Base-by-base conservation (phyloP, 2,329 filamentous ascomycete species). In the Sphaceloma murrayae region DNA sequence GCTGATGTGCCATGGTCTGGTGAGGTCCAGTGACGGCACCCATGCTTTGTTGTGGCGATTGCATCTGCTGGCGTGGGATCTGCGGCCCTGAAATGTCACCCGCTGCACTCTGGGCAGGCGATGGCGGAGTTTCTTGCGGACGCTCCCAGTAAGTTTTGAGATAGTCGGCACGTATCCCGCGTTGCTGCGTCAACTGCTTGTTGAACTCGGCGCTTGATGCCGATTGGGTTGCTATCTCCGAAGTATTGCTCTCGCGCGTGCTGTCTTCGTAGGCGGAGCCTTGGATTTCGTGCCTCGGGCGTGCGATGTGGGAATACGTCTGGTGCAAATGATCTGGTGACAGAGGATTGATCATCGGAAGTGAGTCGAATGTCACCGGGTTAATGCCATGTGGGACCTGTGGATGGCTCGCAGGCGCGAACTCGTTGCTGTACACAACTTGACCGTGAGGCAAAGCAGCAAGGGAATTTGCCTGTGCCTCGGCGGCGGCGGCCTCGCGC, bases 151-250 rank as follows among this genome's bases (percentile, higher is more conserved):
- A 75, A 45, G 78, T 79, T 45, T 89, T 80, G 51, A 94, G 70
- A 53, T 86, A 93, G 47, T 88, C 80, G 48, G 73, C 76, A 47
- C 91, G 82, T 63, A 83, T 80, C 29, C 78, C 78, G 47, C 89
- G 81, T 61, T 88, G 82, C 54, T 83, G 76, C 56, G 83, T 86
- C 42, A 96, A 71, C 34, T 76, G 75, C 55, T 91, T 86, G 67
- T 89, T 96, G 67, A 82, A 94, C 54, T 96, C 89, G 47, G 86
- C 85, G 13, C 89, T 82, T 51, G 94, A 85, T 40, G 85, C 78
- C 19, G 87, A 85, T 62, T 95, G 87, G 34, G 83, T 82, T 52
- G 91, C 72, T 44, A 96, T 78, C 55, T 96, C 89, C 34, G 76
- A 71, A 19, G 85, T 73, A 21, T 80, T 77, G 51, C 81, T 84